Evolutionary conservation across 257 asterid species (phyloP), one percentile per base, ranked within the genome.

Genomic region (Craterostigma plantagineum): DNA sequence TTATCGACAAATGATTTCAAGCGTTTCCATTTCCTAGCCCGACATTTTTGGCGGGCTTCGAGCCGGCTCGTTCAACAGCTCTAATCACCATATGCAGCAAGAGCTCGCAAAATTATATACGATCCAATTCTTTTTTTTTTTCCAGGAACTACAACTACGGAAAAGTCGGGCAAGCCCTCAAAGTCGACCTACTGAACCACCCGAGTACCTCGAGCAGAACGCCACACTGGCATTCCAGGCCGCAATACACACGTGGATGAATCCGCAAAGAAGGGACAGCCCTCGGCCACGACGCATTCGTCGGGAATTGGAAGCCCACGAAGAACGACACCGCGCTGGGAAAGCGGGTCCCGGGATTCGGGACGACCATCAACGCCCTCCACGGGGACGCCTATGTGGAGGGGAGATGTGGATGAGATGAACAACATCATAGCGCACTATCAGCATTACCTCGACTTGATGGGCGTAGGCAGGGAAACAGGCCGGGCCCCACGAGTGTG

Each of bases 221-320:
- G 95, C 98, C 3, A 87, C 98, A 35, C 57, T 82, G 38, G 93
- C 93, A 10, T 87, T 79, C 76, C 81, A 69, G 50, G 76, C 91
- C 13, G 93, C 93, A 10, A 87, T 87, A 0, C 70, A 62, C 69
- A 49, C 50, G 57, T 87, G 98, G 98, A 79, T 79, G 93, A 67
- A 76, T 7, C 83, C 3, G 30, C 43, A 11, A 73, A 74, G 58
- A 85, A 70, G 62, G 83, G 84, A 0, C 75, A 66, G 14, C 98
- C 98, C 18, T 82, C 98, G 4, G 70, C 92, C 98, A 87, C 4
- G 71, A 79, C 10, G 81, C 56, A 35, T 76, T 87, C 7, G 83
- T 74, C 1, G 83, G 92, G 18, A 59, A 68, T 33, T 87, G 95
- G 92, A 82, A 82, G 62, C 86, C 95, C 35, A 76, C 92, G 0